A percentile compares a stretch with the other conserved stretches of the same genome.
phyloP scores from a whole-genome alignment of 1,284 basidiomycete species.

The Stygiomarasmius scandens region DNA sequence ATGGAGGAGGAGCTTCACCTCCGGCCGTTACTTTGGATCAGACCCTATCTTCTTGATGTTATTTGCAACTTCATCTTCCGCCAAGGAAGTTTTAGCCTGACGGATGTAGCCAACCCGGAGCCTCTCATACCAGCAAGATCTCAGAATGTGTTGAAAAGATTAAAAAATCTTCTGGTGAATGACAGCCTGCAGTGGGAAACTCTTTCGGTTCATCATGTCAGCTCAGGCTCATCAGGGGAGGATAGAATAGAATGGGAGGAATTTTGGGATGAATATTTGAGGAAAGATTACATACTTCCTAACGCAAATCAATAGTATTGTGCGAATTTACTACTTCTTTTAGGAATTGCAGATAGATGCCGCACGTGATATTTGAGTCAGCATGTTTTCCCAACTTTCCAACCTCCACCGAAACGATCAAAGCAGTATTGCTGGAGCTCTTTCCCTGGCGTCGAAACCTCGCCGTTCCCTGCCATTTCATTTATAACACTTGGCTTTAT shows the following conservation, averaged over 20 bases:
- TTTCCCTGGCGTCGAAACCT: too few relatives aligned
- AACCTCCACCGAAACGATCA: too few relatives aligned
- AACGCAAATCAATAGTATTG: too few relatives aligned
- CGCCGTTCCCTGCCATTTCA: too few relatives aligned
- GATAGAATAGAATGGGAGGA: not conserved
- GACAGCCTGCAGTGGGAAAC: not conserved
- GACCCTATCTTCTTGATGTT: not conserved
- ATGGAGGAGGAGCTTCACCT: not conserved
- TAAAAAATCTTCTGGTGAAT: not conserved
- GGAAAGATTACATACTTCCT: not conserved
- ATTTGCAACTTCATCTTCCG: not conserved
- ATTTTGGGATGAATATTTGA: not conserved
- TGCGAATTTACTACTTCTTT: too few relatives aligned
- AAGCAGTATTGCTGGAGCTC: too few relatives aligned
- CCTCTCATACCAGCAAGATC: not conserved
- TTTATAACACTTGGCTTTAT: too few relatives aligned
- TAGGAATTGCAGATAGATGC: too few relatives aligned
- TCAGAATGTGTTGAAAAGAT: not conserved
- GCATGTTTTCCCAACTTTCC: too few relatives aligned
- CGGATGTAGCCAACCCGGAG: not conserved
- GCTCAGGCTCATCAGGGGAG: not conserved
- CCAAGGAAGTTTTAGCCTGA: not conserved
- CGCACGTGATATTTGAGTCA: too few relatives aligned
- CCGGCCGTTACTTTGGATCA: not conserved
- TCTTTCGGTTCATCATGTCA: not conserved